phyloP scores from a whole-genome alignment of 1,284 basidiomycete genomes.

The Trichosporon inkin region DNA sequence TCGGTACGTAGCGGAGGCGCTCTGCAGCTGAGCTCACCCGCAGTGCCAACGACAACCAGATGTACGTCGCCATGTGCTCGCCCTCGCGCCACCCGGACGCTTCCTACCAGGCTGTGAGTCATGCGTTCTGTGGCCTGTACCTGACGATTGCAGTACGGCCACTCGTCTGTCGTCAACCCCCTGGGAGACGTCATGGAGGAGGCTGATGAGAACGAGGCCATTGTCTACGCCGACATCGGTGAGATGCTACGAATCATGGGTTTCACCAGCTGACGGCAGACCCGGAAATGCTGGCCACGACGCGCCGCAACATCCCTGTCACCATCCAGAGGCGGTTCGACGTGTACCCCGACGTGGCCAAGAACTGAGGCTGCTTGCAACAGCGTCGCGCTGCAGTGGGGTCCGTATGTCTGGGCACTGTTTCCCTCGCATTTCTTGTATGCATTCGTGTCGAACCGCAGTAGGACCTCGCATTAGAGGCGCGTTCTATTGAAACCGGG shows the following conservation, averaged over 20 bases:
- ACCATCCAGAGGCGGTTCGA: constrained; percentile 85
- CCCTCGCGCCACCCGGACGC: constrained; percentile 81
- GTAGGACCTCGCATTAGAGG: background rate
- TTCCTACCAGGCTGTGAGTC: constrained; percentile 75
- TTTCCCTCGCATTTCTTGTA: constrained; percentile 4
- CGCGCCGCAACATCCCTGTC: constrained; percentile 78
- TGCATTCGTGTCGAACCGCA: constrained; percentile 2
- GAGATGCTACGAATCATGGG: constrained; percentile 40
- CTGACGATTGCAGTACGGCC: constrained; percentile 65
- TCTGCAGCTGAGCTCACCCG: background rate
- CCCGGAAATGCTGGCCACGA: constrained; percentile 62
- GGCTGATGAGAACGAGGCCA: constrained; percentile 73
- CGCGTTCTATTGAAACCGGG: background rate
- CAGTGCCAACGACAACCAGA: constrained; percentile 93
- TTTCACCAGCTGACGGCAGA: constrained; percentile 57
- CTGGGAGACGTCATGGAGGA: constrained; percentile 76
- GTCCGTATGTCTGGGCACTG: constrained; percentile 5
- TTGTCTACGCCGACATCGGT: constrained; percentile 78
- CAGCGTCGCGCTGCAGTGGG: background rate
- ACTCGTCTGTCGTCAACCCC: constrained; percentile 83
- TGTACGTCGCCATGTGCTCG: constrained; percentile 92
- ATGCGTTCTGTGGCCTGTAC: background rate
- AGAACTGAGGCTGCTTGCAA: constrained; percentile 5
- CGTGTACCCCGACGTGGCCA: constrained; percentile 71
- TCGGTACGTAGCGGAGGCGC: constrained; percentile 63